Evolutionary conservation across 495 filamentous ascomycete species (phyloP).

Genomic region (Parmelia sp.): DNA sequence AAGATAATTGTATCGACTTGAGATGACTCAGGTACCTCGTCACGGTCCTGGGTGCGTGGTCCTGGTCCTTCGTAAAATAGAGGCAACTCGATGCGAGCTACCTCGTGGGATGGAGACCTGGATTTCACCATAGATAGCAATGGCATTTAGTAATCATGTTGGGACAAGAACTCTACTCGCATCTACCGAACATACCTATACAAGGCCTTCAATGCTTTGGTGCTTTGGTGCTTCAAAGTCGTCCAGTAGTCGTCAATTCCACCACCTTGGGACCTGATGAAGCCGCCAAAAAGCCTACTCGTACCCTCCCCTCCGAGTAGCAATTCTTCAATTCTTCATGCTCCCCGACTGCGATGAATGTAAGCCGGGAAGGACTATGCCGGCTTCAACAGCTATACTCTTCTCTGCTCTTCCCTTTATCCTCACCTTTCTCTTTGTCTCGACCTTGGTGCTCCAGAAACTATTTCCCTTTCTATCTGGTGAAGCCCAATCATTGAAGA

Average conservation of each 20-base stretch:
- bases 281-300: neutral
- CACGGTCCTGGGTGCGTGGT: no score
- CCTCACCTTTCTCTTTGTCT: slow-evolving; percentile 53
- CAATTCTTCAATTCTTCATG: slow-evolving; percentile 25
- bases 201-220: no score
- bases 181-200: no score
- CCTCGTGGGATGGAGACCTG: no score
- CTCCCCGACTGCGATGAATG: slow-evolving; percentile 42
- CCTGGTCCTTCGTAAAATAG: no score
- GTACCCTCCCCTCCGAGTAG: neutral
- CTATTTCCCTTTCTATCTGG: slow-evolving; percentile 60
- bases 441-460: slow-evolving; percentile 50
- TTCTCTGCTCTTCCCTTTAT: slow-evolving; percentile 54
- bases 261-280: neutral
- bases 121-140: no score
- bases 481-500: slow-evolving; percentile 37
- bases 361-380: slow-evolving; percentile 24
- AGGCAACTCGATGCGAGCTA: no score
- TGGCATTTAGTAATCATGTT: no score
- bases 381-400: slow-evolving; percentile 30
- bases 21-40: no score
- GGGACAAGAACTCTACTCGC: no score
- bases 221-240: no score
- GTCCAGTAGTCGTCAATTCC: neutral
- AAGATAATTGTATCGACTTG: no score